Percentiles rank a stretch among this genome's conserved stretches.
Evolutionary conservation across 331 rosid species (phyloP).

Genomic region (Saraca asoca): DNA sequence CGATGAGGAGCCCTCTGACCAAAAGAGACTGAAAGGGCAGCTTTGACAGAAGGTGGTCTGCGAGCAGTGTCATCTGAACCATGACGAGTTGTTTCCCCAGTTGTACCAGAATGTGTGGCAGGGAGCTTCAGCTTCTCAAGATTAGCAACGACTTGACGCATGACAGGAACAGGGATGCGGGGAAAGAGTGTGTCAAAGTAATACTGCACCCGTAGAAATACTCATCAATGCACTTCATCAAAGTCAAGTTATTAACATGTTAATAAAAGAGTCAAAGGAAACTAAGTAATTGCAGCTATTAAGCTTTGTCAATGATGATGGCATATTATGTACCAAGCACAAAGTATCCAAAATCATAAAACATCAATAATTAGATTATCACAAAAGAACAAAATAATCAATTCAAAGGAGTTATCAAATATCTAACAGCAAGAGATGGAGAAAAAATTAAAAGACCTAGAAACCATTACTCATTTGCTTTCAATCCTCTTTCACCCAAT

Average conservation of each 20-base stretch:
- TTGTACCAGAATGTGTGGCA: conserved; percentile 67
- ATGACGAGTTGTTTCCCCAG: conserved; percentile 85
- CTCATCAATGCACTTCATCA: conserved; percentile 30
- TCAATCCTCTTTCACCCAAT: no score
- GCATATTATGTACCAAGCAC: background rate
- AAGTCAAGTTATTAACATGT: background rate
- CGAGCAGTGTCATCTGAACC: conserved; percentile 95
- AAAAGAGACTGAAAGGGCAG: conserved; percentile 97
- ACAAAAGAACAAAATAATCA: no score
- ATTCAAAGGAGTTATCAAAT: no score
- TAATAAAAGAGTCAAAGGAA: conserved; percentile 7
- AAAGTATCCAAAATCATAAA: no score
- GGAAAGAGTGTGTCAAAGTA: conserved; percentile 97
- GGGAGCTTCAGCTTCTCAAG: conserved; percentile 90
- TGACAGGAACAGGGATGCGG: conserved; percentile 92
- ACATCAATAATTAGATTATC: no score
- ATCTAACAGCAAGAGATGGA: no score
- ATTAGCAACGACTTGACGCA: conserved; percentile 78
- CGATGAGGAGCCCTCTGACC: conserved; percentile 99
- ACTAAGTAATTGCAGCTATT: background rate
- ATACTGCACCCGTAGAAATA: conserved; percentile 66
- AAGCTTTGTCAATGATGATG: no score
- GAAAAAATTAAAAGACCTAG: no score
- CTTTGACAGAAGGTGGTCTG: conserved; percentile 96
- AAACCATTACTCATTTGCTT: no score